These are phyloP conservation scores for Teunomyces cretensis DNA, from an alignment of 805 yeast species.

Conservation along the genomic window DNA sequence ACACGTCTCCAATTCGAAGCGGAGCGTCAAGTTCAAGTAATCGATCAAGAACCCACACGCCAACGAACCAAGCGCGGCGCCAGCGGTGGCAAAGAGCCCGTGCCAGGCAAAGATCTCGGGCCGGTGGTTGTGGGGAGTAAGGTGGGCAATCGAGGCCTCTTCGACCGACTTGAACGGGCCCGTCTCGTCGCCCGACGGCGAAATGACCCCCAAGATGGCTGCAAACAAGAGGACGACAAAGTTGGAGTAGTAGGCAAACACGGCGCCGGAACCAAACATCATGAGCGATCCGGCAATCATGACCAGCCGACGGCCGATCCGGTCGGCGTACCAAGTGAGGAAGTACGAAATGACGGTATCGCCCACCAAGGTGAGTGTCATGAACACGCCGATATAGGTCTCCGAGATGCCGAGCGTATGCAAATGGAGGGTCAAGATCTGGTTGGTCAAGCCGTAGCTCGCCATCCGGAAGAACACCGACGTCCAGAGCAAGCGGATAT, in stretches of 20 bases:
- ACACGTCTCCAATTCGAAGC: slow-evolving; percentile 37
- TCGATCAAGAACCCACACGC: slow-evolving; percentile 61
- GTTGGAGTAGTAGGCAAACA: slow-evolving; percentile 57
- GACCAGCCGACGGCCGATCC: slow-evolving; percentile 64
- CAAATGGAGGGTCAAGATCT: slow-evolving; percentile 69
- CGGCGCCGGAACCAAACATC: slow-evolving; percentile 68
- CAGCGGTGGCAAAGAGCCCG: slow-evolving; percentile 65
- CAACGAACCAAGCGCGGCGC: slow-evolving; percentile 73
- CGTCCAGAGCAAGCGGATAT: slow-evolving; percentile 62
- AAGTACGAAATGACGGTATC: slow-evolving; percentile 70
- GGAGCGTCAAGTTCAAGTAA: slow-evolving; percentile 28
- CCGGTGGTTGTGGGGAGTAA: slow-evolving; percentile 62
- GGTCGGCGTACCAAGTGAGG: slow-evolving; percentile 76
- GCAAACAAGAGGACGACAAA: slow-evolving; percentile 60
- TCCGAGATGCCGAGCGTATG: slow-evolving; percentile 55
- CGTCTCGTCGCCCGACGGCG: slow-evolving; percentile 87
- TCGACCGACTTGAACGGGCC: slow-evolving; percentile 89
- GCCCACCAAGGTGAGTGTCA: slow-evolving; percentile 79
- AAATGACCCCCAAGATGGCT: slow-evolving; percentile 80
- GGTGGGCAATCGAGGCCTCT: slow-evolving; percentile 78
- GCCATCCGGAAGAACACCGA: slow-evolving; percentile 70
- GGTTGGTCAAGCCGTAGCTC: slow-evolving; percentile 78
- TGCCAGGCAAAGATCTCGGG: slow-evolving; percentile 77
- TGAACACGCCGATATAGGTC: slow-evolving; percentile 67
- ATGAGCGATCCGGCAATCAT: slow-evolving; percentile 61